Conservation (phyloP, 768 basidiomycete species). For the Candolleomyces efflorescens region DNA sequence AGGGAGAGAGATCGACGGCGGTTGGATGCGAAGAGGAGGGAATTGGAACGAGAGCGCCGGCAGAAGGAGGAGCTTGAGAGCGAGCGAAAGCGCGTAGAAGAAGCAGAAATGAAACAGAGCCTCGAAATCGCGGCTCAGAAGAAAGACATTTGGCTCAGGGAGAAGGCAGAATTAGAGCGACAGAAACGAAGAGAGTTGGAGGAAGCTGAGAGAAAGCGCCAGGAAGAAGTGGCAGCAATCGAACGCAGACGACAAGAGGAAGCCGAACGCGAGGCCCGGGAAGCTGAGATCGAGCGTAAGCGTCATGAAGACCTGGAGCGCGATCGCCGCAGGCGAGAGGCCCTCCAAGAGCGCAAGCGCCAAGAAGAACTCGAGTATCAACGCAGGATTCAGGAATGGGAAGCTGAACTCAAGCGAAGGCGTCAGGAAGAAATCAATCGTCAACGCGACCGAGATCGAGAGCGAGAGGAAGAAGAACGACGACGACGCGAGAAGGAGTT, state of each 20-base stretch:
- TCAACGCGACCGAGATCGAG: neutral
- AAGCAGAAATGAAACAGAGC: no score
- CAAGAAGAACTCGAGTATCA: neutral
- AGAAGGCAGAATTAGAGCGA: neutral
- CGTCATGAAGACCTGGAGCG: neutral
- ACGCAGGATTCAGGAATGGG: neutral
- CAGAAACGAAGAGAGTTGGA: no score
- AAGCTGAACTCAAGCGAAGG: neutral
- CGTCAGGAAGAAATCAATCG: neutral
- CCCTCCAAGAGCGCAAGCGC: neutral
- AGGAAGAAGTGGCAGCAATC: no score
- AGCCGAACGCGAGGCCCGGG: constrained; percentile 1
- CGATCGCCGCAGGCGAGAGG: neutral
- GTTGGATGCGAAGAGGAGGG: constrained; percentile 13
- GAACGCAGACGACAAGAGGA: constrained; percentile 10
- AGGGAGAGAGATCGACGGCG: constrained; percentile 17
- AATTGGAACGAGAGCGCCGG: constrained; percentile 8
- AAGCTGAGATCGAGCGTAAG: neutral
- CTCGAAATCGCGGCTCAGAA: no score
- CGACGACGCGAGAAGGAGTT: constrained; percentile 18
- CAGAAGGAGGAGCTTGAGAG: neutral
- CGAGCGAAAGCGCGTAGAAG: neutral
- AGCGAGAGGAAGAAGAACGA: neutral
- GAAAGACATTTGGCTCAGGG: constrained; percentile 4
- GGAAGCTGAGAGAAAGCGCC: no score